Conservation (phyloP, 768 basidiomycete species). For the Collybiopsis luxurians region DNA sequence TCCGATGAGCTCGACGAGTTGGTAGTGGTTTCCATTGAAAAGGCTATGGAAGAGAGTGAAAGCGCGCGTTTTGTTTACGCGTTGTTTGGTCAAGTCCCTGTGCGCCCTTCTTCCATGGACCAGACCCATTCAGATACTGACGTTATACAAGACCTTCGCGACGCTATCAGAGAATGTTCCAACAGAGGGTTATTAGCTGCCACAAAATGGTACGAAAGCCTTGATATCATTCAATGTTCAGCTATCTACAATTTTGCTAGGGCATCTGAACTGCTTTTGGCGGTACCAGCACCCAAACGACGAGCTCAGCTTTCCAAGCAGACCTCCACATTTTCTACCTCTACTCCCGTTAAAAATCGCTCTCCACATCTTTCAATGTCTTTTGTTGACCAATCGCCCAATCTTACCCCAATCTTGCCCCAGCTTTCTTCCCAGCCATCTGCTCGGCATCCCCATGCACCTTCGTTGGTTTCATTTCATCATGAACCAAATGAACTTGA, state of each 20-base stretch:
- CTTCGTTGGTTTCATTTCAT: constrained; percentile 26
- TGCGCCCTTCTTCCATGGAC: not conserved
- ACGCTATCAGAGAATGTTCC: constrained; percentile 68
- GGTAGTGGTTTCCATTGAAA: not conserved
- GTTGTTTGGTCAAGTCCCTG: constrained; percentile 8
- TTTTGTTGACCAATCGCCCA: constrained; percentile 35
- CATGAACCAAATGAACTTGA: constrained; percentile 47
- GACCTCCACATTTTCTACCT: constrained; percentile 48
- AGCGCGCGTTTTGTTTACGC: constrained; percentile 6
- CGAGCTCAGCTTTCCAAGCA: constrained; percentile 23
- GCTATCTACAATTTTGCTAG: constrained; percentile 22
- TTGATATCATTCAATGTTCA: constrained; percentile 11
- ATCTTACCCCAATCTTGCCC: constrained; percentile 27
- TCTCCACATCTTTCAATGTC: constrained; percentile 36
- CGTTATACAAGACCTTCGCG: constrained; percentile 54
- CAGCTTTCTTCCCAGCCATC: constrained; percentile 23
- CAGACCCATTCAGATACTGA: constrained; percentile 31
- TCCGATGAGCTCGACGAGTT: not conserved
- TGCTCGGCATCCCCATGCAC: constrained; percentile 33
- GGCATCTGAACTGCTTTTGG: constrained; percentile 74
- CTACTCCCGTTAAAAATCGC: constrained; percentile 52
- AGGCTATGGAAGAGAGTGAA: not conserved
- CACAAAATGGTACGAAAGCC: constrained; percentile 65
- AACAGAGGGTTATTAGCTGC: constrained; percentile 69
- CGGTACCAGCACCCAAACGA: constrained; percentile 50